These are phyloP conservation scores for Leishmania tropica DNA, from an alignment of 208 protist species.

Conservation along the genomic window DNA sequence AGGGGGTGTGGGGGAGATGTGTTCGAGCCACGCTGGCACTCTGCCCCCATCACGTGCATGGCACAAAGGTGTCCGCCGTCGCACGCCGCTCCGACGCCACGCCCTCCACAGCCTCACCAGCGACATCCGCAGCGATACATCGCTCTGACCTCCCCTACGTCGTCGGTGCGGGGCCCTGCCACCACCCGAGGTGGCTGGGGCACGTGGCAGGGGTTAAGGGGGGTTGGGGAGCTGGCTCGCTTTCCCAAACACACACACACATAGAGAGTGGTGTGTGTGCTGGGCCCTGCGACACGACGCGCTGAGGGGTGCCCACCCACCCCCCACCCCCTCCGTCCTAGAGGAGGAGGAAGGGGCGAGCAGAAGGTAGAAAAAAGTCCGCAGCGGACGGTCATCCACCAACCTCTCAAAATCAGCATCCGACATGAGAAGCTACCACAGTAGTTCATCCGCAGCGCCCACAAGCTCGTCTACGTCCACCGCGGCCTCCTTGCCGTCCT, in stretches of 20 bases:
- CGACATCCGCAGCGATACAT: background rate
- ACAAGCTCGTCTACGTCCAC: constrained; percentile 32
- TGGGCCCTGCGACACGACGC: background rate
- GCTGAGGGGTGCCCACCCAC: background rate
- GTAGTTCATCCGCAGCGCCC: constrained; percentile 29
- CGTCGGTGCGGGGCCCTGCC: background rate
- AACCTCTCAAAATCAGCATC: background rate
- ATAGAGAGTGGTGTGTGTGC: background rate
- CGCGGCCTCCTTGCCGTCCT: constrained; percentile 21
- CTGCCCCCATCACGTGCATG: too few relatives aligned
- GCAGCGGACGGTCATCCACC: background rate
- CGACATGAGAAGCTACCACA: constrained; percentile 26
- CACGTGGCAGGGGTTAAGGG: background rate
- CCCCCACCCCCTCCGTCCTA: background rate
- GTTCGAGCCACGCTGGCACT: background rate
- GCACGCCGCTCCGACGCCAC: background rate
- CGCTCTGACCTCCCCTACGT: background rate
- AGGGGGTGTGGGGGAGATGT: background rate
- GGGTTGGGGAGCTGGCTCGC: background rate
- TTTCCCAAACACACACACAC: background rate
- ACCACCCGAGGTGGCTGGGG: background rate
- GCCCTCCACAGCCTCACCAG: background rate
- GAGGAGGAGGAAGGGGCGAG: background rate
- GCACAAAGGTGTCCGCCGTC: too few relatives aligned
- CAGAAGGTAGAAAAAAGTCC: background rate